phyloP scores from a whole-genome alignment of 305 asterid species.

The Nicotiana rustica region DNA sequence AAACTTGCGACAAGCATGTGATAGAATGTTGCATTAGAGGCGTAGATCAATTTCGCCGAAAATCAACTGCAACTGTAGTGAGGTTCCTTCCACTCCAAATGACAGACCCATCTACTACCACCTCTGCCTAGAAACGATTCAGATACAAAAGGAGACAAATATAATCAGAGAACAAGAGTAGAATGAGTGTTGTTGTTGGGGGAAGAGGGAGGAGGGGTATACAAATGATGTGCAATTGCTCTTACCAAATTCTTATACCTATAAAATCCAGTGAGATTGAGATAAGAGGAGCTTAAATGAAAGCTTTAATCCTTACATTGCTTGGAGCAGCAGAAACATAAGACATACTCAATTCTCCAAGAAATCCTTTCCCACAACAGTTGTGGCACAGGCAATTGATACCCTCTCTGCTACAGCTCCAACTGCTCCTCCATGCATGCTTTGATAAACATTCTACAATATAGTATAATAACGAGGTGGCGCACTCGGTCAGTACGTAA shows the following conservation, averaged over 20 bases:
- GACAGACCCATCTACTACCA: conserved; percentile 64
- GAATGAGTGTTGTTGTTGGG: neutral
- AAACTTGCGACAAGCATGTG: conserved; percentile 69
- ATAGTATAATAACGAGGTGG: neutral
- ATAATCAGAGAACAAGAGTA: neutral
- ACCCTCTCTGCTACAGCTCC: conserved; percentile 72
- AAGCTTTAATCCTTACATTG: conserved; percentile 48
- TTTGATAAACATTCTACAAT: conserved; percentile 59
- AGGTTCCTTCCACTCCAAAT: conserved; percentile 78
- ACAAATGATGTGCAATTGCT: neutral
- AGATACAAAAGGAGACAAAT: conserved; percentile 9
- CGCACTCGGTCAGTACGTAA: neutral
- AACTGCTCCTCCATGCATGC: conserved; percentile 88
- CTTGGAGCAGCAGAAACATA: conserved; percentile 75
- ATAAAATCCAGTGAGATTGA: neutral
- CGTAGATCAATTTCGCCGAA: conserved; percentile 59
- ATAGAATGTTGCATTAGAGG: conserved; percentile 74
- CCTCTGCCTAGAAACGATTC: conserved; percentile 54
- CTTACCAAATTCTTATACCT: neutral
- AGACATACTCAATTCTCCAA: conserved; percentile 74
- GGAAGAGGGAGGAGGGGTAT: neutral
- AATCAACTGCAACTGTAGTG: conserved; percentile 64
- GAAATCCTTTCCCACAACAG: conserved; percentile 78
- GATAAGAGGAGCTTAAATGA: conserved; percentile 16
- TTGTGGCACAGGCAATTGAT: conserved; percentile 78